Evolutionary conservation across 192 early-diverging fungal species (phyloP).

Genomic region (Umbelopsis sp.): DNA sequence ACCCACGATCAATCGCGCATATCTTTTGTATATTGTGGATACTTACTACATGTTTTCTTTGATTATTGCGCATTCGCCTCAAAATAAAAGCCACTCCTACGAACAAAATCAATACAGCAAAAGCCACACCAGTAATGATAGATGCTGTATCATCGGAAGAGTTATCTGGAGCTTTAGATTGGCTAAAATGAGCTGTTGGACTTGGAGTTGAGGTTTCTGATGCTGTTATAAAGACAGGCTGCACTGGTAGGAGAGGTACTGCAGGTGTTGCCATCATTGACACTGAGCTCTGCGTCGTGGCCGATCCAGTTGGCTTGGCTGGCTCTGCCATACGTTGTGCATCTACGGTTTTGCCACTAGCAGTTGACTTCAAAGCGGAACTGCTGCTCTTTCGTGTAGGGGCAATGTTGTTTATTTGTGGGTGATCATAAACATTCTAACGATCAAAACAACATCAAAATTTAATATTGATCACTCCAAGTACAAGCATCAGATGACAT

Average conservation of each 20-base stretch:
- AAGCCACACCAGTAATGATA: constrained; percentile 13
- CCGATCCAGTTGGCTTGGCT: too few species aligned
- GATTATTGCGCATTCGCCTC: neutral
- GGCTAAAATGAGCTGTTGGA: neutral
- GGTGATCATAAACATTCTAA: neutral
- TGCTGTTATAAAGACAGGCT: neutral
- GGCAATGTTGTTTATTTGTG: too few species aligned
- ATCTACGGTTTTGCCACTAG: too few species aligned
- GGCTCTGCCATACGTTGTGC: too few species aligned
- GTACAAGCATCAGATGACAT: neutral
- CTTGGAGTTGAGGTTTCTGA: neutral
- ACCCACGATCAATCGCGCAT: neutral
- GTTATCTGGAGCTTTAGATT: neutral
- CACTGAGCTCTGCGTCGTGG: too few species aligned
- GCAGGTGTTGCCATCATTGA: too few species aligned
- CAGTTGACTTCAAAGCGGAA: too few species aligned
- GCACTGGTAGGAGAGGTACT: too few species aligned
- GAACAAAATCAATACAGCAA: constrained; percentile 2
- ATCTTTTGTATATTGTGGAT: neutral
- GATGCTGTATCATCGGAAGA: constrained; percentile 6
- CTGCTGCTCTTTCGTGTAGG: too few species aligned
- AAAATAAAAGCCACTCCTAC: neutral
- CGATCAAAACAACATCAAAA: neutral
- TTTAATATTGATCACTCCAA: neutral
- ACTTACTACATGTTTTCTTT: neutral